phyloP scores from a whole-genome alignment of 192 early-diverging fungal species.

The Spizellomyces sp. region DNA sequence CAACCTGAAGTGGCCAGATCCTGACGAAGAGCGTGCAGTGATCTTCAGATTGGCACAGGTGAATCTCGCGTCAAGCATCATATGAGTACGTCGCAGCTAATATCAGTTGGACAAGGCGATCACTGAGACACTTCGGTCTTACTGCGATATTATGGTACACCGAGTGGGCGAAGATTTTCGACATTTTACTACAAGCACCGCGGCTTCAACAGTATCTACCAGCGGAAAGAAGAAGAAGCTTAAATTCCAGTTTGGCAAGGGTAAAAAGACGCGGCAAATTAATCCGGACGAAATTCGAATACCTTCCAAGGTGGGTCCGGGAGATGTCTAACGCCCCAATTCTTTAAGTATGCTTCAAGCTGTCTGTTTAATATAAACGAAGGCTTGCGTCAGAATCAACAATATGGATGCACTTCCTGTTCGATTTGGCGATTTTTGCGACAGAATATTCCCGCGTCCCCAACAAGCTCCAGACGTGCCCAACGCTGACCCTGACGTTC shows the following conservation, averaged over 20 bases:
- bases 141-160: slow-evolving; percentile 13
- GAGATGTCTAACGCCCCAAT: not conserved
- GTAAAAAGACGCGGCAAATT: slow-evolving; percentile 28
- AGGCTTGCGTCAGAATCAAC: slow-evolving; percentile 41
- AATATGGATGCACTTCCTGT: slow-evolving; percentile 36
- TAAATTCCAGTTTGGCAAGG: slow-evolving; percentile 26
- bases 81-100: not conserved
- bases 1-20: slow-evolving; percentile 43
- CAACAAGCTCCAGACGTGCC: not conserved
- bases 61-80: not conserved
- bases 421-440: slow-evolving; percentile 23
- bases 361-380: not conserved
- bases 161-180: slow-evolving; percentile 10
- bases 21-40: slow-evolving; percentile 19
- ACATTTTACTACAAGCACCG: too few relatives aligned
- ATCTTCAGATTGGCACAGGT: slow-evolving; percentile 30
- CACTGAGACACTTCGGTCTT: too few relatives aligned
- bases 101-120: not conserved
- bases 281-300: slow-evolving; percentile 36
- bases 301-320: slow-evolving; percentile 9
- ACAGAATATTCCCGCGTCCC: not conserved
- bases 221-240: slow-evolving; percentile 30
- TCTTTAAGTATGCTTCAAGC: not conserved
- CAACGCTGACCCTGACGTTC: slow-evolving; percentile 4
- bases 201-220: too few relatives aligned